phyloP scores from a whole-genome alignment of 371 early-diverging fungal species.

The Umbelopsis sp. region DNA sequence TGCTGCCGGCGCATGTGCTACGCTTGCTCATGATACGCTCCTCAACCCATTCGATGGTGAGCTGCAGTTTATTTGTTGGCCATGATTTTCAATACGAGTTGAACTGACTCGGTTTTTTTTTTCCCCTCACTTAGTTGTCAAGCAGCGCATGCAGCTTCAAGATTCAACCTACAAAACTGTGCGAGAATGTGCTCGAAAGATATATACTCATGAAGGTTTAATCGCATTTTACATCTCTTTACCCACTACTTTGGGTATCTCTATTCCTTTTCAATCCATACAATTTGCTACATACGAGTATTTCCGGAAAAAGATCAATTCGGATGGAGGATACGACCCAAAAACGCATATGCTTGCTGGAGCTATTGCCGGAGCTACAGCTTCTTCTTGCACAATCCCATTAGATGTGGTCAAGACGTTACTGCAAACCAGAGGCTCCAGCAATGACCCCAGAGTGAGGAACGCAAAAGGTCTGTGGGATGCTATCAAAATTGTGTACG shows the following conservation, averaged over 20 bases:
- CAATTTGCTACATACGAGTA: conserved; percentile 92
- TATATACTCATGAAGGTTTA: conserved; percentile 77
- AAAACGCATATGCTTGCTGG: conserved; percentile 82
- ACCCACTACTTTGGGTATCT: conserved; percentile 90
- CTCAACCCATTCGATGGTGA: conserved; percentile 92
- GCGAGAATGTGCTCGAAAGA: conserved; percentile 64
- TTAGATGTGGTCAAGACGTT: conserved; percentile 91
- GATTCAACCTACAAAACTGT: conserved; percentile 65
- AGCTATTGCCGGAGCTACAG: conserved; percentile 85
- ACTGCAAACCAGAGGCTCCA: conserved; percentile 84
- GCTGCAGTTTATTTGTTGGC: neutral
- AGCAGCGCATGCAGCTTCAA: conserved; percentile 92
- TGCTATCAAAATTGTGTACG: conserved; percentile 74
- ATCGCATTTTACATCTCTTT: conserved; percentile 89
- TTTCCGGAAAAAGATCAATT: conserved; percentile 77
- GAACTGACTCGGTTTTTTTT: conserved; percentile 1
- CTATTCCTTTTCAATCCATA: conserved; percentile 89
- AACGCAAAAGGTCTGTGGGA: conserved; percentile 67
- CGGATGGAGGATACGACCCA: conserved; percentile 77
- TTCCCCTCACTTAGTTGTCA: conserved; percentile 64
- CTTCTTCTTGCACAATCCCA: conserved; percentile 86
- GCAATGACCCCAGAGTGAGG: conserved; percentile 66
- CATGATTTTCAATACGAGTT: neutral
- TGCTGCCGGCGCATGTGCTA: conserved; percentile 87
- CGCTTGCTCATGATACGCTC: conserved; percentile 80